phyloP scores from a whole-genome alignment of 73 alveolate species.

The Diophrys sp. region DNA sequence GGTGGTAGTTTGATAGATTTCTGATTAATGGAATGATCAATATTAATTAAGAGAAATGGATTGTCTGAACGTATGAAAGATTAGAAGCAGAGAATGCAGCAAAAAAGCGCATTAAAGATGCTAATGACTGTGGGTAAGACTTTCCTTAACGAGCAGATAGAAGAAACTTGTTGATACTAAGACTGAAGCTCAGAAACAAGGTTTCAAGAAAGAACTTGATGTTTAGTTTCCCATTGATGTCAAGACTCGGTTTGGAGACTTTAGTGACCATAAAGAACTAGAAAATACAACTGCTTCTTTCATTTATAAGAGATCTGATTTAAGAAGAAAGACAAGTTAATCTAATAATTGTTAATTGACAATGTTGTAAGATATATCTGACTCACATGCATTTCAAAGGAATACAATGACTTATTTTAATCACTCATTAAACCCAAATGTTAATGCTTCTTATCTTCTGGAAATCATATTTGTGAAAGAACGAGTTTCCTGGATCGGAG shows the following conservation, averaged over 20 bases:
- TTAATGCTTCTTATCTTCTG: constrained; percentile 52
- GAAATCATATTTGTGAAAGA: constrained; percentile 25
- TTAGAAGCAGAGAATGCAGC: background rate
- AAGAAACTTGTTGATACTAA: background rate
- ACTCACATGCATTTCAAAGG: background rate
- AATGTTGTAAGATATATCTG: constrained; percentile 30
- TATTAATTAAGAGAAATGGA: background rate
- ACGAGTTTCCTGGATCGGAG: constrained; percentile 52
- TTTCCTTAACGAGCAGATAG: no score
- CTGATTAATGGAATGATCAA: background rate
- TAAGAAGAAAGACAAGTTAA: constrained; percentile 19
- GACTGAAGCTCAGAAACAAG: background rate
- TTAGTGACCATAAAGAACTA: background rate
- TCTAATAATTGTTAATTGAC: constrained; percentile 34
- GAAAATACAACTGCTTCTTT: background rate
- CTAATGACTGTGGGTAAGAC: background rate
- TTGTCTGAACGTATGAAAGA: background rate
- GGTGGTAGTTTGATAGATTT: background rate
- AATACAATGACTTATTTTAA: no score
- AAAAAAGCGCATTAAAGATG: background rate
- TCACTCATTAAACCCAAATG: background rate
- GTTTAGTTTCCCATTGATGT: background rate
- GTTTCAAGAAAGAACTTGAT: background rate
- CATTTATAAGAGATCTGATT: constrained; percentile 22
- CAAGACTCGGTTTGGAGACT: background rate